Evolutionary conservation across 2,329 filamentous ascomycete genomes (phyloP).

Genomic region (Emydomyces testavorans): DNA sequence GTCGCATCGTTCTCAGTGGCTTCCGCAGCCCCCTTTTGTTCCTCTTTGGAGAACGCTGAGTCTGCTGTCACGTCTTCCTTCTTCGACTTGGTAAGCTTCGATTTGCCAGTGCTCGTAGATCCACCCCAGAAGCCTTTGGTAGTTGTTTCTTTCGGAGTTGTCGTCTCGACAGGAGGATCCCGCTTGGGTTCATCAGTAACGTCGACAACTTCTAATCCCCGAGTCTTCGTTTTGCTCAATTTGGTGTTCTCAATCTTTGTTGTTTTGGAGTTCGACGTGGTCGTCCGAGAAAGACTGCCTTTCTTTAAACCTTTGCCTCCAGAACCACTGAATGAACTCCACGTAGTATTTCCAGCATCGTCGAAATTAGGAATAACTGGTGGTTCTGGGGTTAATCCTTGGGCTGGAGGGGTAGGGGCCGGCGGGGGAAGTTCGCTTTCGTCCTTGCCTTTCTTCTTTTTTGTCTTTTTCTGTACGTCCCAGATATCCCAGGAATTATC

Average conservation of each 20-base stretch:
- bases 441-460: constrained; percentile 39
- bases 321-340: constrained; percentile 27
- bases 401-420: constrained; percentile 38
- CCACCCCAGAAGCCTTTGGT: constrained; percentile 5
- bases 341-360: constrained; percentile 28
- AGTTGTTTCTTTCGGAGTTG: constrained; percentile 6
- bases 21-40: neutral
- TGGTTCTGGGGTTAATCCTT: constrained; percentile 34
- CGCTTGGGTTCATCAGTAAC: constrained; percentile 24
- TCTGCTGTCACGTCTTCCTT: neutral
- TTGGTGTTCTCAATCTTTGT: constrained; percentile 21
- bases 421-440: constrained; percentile 37
- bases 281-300: constrained; percentile 24
- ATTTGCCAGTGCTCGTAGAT: constrained; percentile 5
- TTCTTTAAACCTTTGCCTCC: constrained; percentile 33
- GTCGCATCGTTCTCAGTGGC: constrained; percentile 9
- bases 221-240: constrained; percentile 24
- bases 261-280: constrained; percentile 17
- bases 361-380: constrained; percentile 21
- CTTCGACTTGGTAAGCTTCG: constrained; percentile 6
- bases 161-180: constrained; percentile 28
- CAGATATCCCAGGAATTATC: constrained; percentile 26
- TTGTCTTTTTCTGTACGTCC: constrained; percentile 37
- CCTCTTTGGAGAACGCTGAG: neutral
- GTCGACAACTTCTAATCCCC: constrained; percentile 20